Evolutionary conservation across 2,329 filamentous ascomycete species (phyloP).

Genomic region (Verticillium alfalfae): DNA sequence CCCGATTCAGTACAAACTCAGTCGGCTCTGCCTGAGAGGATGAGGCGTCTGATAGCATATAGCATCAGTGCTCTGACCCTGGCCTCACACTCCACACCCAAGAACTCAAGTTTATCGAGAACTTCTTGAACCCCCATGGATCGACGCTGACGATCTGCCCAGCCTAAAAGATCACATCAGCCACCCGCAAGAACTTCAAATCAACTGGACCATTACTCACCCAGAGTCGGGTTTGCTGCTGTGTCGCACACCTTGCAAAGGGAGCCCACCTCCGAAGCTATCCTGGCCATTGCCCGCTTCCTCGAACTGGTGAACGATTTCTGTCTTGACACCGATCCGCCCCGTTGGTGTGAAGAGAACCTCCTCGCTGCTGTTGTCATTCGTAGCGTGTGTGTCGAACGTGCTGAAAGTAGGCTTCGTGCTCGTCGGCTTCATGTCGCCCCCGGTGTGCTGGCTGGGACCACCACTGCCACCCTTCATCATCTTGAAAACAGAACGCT

Average conservation of each 20-base stretch:
- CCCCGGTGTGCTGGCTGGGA: not conserved
- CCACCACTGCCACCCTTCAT: conserved; percentile 6
- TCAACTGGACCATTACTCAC: not conserved
- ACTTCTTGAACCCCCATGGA: not conserved
- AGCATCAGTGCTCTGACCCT: not conserved
- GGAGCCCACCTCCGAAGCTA: not conserved
- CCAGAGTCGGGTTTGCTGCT: not conserved
- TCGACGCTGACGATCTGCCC: not conserved
- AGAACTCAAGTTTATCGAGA: not conserved
- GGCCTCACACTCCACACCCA: not conserved
- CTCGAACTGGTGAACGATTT: conserved; percentile 1
- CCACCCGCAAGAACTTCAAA: not conserved
- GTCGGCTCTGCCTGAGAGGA: not conserved
- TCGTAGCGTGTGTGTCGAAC: not conserved
- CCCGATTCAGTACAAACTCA: too few species aligned
- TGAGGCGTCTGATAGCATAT: not conserved
- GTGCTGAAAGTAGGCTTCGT: not conserved
- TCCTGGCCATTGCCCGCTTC: not conserved
- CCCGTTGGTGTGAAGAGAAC: conserved; percentile 1
- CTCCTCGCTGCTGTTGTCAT: conserved; percentile 6
- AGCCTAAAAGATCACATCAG: not conserved
- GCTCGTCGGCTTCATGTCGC: not conserved
- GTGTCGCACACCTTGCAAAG: not conserved
- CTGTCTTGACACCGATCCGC: conserved; percentile 3
- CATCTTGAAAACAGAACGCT: conserved; percentile 7